These are phyloP conservation scores for Bombardia bombarda DNA, from an alignment of 495 filamentous ascomycete species.

Conservation along the genomic window DNA sequence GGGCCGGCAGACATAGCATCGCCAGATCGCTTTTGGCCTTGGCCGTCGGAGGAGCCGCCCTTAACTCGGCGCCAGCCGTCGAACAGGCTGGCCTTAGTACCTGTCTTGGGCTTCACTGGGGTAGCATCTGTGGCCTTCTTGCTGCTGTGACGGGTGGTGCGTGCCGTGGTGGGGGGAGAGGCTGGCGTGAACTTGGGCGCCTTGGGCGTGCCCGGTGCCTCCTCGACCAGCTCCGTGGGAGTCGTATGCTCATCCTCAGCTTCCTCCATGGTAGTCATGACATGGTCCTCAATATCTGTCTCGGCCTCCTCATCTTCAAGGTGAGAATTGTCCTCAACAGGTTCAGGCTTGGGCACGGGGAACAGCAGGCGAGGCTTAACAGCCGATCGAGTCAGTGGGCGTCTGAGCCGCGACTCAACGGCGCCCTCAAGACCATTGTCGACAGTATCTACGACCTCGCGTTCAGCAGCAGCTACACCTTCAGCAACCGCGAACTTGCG, in stretches of 20 bases:
- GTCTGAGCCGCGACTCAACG: constrained; percentile 39
- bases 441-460: constrained; percentile 32
- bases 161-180: constrained; percentile 47
- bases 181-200: constrained; percentile 44
- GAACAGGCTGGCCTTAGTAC: constrained; percentile 52
- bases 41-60: constrained; percentile 18
- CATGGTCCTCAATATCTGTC: constrained; percentile 46
- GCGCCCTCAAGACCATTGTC: constrained; percentile 35
- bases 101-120: constrained; percentile 16
- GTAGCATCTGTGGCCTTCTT: constrained; percentile 20
- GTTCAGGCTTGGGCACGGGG: constrained; percentile 44
- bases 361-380: constrained; percentile 86
- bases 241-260: constrained; percentile 43
- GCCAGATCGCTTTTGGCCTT: constrained; percentile 38
- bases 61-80: constrained; percentile 59
- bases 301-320: constrained; percentile 48
- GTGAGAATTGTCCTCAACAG: constrained; percentile 36
- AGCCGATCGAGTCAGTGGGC: constrained; percentile 60
- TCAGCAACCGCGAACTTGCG: constrained; percentile 47
- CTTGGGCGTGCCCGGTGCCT: constrained; percentile 37
- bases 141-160: constrained; percentile 39
- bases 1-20: constrained; percentile 27
- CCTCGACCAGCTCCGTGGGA: constrained; percentile 20
- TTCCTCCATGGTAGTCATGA: constrained; percentile 42
- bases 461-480: constrained; percentile 10